Evolutionary conservation across 1,284 basidiomycete genomes (phyloP), one percentile per base, ranked within the genome.

Genomic region (Marasmius tenuissimus): DNA sequence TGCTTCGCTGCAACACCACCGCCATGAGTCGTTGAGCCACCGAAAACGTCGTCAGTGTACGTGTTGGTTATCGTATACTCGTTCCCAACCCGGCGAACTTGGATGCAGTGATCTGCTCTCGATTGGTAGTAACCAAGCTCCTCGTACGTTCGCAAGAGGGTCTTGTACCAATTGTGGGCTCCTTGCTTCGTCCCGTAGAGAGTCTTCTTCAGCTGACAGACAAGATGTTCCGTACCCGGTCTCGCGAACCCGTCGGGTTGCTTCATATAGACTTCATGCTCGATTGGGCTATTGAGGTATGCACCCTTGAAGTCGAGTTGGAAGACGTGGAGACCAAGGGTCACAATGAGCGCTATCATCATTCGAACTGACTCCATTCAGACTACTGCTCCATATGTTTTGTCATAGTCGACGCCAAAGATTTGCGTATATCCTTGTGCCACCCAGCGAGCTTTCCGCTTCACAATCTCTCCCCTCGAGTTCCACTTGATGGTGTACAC

Each of bases 271-370:
- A n/a, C n/a, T n/a, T n/a, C n/a, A n/a, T n/a, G n/a, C n/a, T n/a
- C n/a, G n/a, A n/a, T n/a, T n/a, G n/a, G n/a, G n/a, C n/a, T n/a
- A n/a, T n/a, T n/a, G n/a, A n/a, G n/a, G n/a, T n/a, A n/a, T n/a
- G n/a, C n/a, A n/a, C n/a, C n/a, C n/a, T n/a, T n/a, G n/a, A 83
- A 66, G 57, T 70, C 76, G 7, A 77, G 62, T 39, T 67, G 67
- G 9, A 71, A 63, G 1, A 71, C 49, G 42, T 72, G 63, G 52
- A 73, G 63, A 14, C 67, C 65, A 16, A 65, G 58, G 4, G 42
- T 57, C 0, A 66, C 63, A 10, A 73, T 74, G 1, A 75, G 58
- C 0, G 72, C 67, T 0, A 75, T 39, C 0, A 76, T 42, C 7
- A 67, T 55, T 8, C 72, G 61, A 12, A 75, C 59, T 3, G 71